Percentiles rank a stretch among this genome's conserved stretches.
phyloP scores from a whole-genome alignment of 2,329 filamentous ascomycete species.

The Fusarium albosuccineum region DNA sequence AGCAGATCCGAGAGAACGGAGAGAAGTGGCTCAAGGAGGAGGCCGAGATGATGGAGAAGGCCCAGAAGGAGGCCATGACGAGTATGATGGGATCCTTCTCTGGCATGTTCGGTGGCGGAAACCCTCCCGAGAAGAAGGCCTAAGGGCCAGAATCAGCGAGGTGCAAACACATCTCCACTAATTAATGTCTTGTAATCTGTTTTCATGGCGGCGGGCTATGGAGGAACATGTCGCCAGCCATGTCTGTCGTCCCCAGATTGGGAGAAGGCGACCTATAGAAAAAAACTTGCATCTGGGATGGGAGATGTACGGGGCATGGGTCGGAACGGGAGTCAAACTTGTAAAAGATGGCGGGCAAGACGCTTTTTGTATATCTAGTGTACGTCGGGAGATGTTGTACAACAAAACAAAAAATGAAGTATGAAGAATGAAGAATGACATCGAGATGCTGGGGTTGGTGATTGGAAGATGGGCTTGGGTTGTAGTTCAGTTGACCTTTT shows the following conservation, averaged over 20 bases:
- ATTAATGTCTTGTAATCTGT: conserved; percentile 48
- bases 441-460: too few relatives aligned
- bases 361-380: conserved; percentile 38
- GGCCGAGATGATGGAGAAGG: conserved; percentile 87
- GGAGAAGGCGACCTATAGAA: conserved; percentile 34
- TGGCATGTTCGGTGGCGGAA: conserved; percentile 44
- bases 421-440: not conserved
- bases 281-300: conserved; percentile 26
- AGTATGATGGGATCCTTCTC: conserved; percentile 85
- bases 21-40: conserved; percentile 97
- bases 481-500: too few relatives aligned
- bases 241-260: conserved; percentile 31
- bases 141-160: conserved; percentile 26
- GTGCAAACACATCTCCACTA: conserved; percentile 47
- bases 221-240: conserved; percentile 14
- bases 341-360: conserved; percentile 31
- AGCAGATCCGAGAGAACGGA: conserved; percentile 91
- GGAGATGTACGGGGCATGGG: conserved; percentile 11
- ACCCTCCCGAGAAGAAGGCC: conserved; percentile 43
- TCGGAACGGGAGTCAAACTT: conserved; percentile 19
- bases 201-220: conserved; percentile 22
- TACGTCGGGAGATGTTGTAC: conserved; percentile 29
- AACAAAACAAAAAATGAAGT: conserved; percentile 35
- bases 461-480: too few relatives aligned
- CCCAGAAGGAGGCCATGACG: conserved; percentile 90